These are phyloP conservation scores for Kodamaea neixiangensis DNA, from an alignment of 805 yeast species.

Conservation along the genomic window DNA sequence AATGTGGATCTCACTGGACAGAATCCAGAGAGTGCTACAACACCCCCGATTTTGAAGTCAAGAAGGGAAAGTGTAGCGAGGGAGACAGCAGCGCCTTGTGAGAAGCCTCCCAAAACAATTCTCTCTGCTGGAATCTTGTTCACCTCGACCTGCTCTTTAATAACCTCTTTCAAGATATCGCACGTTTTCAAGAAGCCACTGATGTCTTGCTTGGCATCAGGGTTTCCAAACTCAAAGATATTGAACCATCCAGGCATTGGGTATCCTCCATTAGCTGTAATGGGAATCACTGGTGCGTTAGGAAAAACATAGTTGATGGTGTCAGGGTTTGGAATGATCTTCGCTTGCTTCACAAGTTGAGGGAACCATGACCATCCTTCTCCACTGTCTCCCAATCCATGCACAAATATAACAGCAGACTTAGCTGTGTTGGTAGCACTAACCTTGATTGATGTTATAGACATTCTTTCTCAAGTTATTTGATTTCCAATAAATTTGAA, in stretches of 20 bases:
- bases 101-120: slow-evolving; percentile 91
- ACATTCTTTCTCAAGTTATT: not conserved
- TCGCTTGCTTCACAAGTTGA: slow-evolving; percentile 51
- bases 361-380: slow-evolving; percentile 87
- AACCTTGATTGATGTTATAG: slow-evolving; percentile 27
- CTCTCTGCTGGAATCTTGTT: slow-evolving; percentile 59
- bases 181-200: slow-evolving; percentile 56
- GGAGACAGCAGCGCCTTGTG: slow-evolving; percentile 89
- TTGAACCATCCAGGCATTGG: slow-evolving; percentile 89
- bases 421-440: slow-evolving; percentile 34
- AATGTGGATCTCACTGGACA: slow-evolving; percentile 37
- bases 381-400: slow-evolving; percentile 93
- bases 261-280: slow-evolving; percentile 67
- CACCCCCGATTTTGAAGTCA: slow-evolving; percentile 73
- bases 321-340: slow-evolving; percentile 49
- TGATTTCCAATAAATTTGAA: not conserved
- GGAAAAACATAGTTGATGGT: slow-evolving; percentile 78
- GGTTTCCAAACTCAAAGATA: slow-evolving; percentile 55
- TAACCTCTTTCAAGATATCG: slow-evolving; percentile 43
- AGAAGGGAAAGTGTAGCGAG: slow-evolving; percentile 57
- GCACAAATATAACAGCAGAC: slow-evolving; percentile 71
- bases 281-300: slow-evolving; percentile 75
- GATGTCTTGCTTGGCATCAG: slow-evolving; percentile 48
- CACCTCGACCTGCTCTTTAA: slow-evolving; percentile 53
- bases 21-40: slow-evolving; percentile 78